Evolutionary conservation across 805 yeast species (phyloP), one percentile per base, ranked within the genome.

Genomic region (Saccharomycopsis schoenii): DNA sequence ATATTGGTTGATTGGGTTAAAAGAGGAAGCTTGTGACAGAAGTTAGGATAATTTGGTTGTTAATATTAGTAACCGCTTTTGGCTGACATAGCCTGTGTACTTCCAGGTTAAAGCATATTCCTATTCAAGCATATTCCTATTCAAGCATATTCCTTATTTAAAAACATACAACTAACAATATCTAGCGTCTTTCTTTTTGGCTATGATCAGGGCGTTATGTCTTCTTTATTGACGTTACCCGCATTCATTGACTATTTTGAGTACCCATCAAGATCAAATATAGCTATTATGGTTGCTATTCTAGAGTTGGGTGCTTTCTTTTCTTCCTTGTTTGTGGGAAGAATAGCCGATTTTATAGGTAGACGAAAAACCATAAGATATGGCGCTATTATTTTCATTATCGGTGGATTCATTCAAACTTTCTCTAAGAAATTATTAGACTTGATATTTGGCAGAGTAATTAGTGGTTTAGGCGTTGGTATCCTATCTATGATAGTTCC

Each of bases 401-500:
- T 88, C 36, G 97, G 97, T 12, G 97, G 97, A 1, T 69, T 77
- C 1, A 70, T 89, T 55, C 97, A 90, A 72, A 79, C 91, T 1
- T 75, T 80, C 63, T 79, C 93, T 1, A 68, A 72, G 5, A 78
- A 77, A 64, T 77, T 89, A 70, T 68, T 72, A 66, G 68, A 81
- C 52, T 78, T 90, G 75, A 83, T 86, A n/a, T 67, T 83, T 14
- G 96, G 96, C 1, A 76, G 97, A 67, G 81, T 88, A 37, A 79
- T 89, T 55, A 80, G 89, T 47, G 97, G 97, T 17, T 66, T 89
- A n/a, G 96, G 96, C 1, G 92, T 90, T 29, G 97, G 97, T 2
- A 74, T 90, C 59, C 75, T 90, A 55, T 84, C 92, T 29, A 85
- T 96, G 8, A 86, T 90, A 64, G 92, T 90, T 11, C 96, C 96